Evolutionary conservation across 2,329 filamentous ascomycete genomes (phyloP).

Genomic region (Gnomoniopsis smithogilvyi): DNA sequence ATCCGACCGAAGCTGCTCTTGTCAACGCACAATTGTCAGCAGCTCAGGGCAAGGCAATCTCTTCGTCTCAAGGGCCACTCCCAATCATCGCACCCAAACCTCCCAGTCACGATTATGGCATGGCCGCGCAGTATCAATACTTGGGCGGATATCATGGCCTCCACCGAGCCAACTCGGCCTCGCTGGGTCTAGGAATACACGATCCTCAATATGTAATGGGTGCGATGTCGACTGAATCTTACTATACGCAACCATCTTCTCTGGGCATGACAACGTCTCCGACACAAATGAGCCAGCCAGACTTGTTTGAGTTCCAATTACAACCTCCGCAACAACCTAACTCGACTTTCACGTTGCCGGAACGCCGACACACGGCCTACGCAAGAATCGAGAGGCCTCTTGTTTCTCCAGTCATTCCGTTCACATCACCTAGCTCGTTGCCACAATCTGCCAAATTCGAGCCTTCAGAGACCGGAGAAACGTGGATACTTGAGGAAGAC

Average conservation of each 20-base stretch:
- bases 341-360: background rate
- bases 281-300: slow-evolving; percentile 8
- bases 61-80: slow-evolving; percentile 33
- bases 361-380: slow-evolving; percentile 6
- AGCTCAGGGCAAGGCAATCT: slow-evolving; percentile 35
- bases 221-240: slow-evolving; percentile 7
- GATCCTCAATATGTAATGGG: slow-evolving; percentile 16
- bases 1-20: slow-evolving; percentile 43
- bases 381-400: slow-evolving; percentile 1
- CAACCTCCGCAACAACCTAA: background rate
- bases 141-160: slow-evolving; percentile 29
- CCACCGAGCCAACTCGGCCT: slow-evolving; percentile 19
- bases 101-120: slow-evolving; percentile 33
- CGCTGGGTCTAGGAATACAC: slow-evolving; percentile 14
- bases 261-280: slow-evolving; percentile 2
- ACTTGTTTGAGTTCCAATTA: slow-evolving; percentile 9
- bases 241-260: background rate
- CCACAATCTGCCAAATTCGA: background rate
- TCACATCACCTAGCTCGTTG: slow-evolving; percentile 1
- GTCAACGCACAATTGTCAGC: slow-evolving; percentile 41
- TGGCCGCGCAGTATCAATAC: slow-evolving; percentile 27
- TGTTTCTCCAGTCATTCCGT: background rate
- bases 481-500: slow-evolving; percentile 57
- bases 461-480: slow-evolving; percentile 31
- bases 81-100: slow-evolving; percentile 53